Percentiles rank a stretch among this genome's conserved stretches.
Evolutionary conservation across 129 eudicot genomes (phyloP).

Genomic region (Centrapalus pauciflorus): DNA sequence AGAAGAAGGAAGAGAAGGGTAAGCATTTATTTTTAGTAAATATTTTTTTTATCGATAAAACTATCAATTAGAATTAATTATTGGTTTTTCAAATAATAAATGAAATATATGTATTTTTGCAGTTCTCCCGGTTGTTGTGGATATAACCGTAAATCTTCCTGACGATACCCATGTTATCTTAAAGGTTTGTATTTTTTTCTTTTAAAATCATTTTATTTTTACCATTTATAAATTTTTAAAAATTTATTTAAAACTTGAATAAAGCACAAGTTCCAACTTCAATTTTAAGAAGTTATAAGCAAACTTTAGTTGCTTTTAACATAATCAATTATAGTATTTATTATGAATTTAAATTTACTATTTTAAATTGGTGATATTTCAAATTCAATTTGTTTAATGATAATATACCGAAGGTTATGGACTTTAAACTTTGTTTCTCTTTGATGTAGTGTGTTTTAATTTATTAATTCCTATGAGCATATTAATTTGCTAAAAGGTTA

Average conservation of each 20-base stretch:
- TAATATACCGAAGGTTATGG: neutral
- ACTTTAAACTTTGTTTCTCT: too few species aligned
- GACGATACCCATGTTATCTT: constrained; percentile 84
- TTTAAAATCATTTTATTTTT: neutral
- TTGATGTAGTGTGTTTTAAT: too few species aligned
- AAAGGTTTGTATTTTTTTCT: constrained; percentile 51
- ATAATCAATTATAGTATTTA: too few species aligned
- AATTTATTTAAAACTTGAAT: neutral
- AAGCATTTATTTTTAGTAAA: neutral
- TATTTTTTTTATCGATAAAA: neutral
- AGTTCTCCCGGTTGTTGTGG: constrained; percentile 97
- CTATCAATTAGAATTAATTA: neutral
- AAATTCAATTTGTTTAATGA: neutral
- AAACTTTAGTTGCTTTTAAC: neutral
- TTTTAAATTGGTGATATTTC: neutral
- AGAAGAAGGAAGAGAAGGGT: constrained; percentile 99
- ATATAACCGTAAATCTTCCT: constrained; percentile 74
- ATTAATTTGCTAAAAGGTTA: too few species aligned
- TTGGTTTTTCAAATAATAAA: neutral
- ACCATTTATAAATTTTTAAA: neutral
- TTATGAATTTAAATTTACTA: neutral
- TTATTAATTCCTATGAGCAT: too few species aligned
- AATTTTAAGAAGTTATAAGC: neutral
- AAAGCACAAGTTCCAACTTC: too few species aligned
- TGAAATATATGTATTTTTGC: constrained; percentile 22